Evolutionary conservation across 2,329 filamentous ascomycete genomes (phyloP).

Genomic region (Cercospora beticola): DNA sequence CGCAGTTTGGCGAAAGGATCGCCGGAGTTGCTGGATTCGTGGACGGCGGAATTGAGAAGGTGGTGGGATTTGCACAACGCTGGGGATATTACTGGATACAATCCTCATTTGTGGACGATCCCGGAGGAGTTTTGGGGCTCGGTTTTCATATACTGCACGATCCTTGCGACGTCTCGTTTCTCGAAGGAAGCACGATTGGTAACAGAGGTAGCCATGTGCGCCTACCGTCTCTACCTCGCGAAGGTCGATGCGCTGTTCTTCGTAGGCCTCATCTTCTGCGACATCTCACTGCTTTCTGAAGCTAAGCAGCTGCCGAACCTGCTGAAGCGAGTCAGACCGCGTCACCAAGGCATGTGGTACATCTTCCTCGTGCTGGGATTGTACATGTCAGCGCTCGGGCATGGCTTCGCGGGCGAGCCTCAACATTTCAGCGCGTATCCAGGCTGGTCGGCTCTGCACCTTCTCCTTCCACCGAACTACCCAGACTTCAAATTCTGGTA

Average conservation of each 20-base stretch:
- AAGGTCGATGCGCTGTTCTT: slow-evolving; percentile 61
- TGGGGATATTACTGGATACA: slow-evolving; percentile 49
- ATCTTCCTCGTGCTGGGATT: slow-evolving; percentile 54
- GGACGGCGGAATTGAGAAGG: background rate
- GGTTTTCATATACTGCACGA: slow-evolving; percentile 59
- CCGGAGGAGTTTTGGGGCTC: slow-evolving; percentile 65
- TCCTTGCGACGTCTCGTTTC: slow-evolving; percentile 57
- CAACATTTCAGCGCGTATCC: slow-evolving; percentile 6
- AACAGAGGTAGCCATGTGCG: slow-evolving; percentile 45
- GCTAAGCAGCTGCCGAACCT: slow-evolving; percentile 5
- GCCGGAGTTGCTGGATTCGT: background rate
- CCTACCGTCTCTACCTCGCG: slow-evolving; percentile 68
- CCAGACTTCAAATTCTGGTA: slow-evolving; percentile 33
- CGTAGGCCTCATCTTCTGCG: slow-evolving; percentile 60
- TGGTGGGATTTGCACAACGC: slow-evolving; percentile 52
- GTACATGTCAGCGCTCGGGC: slow-evolving; percentile 43
- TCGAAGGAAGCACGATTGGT: slow-evolving; percentile 43
- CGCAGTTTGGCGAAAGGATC: slow-evolving; percentile 20
- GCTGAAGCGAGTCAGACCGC: background rate
- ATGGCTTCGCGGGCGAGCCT: slow-evolving; percentile 56
- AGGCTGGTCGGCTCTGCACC: slow-evolving; percentile 51
- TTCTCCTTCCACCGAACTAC: slow-evolving; percentile 42
- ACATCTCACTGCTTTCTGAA: slow-evolving; percentile 54
- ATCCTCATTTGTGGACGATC: slow-evolving; percentile 63
- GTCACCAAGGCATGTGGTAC: slow-evolving; percentile 48